phyloP scores from a whole-genome alignment of 2,329 filamentous ascomycete genomes.

The Cladosporium sp. region DNA sequence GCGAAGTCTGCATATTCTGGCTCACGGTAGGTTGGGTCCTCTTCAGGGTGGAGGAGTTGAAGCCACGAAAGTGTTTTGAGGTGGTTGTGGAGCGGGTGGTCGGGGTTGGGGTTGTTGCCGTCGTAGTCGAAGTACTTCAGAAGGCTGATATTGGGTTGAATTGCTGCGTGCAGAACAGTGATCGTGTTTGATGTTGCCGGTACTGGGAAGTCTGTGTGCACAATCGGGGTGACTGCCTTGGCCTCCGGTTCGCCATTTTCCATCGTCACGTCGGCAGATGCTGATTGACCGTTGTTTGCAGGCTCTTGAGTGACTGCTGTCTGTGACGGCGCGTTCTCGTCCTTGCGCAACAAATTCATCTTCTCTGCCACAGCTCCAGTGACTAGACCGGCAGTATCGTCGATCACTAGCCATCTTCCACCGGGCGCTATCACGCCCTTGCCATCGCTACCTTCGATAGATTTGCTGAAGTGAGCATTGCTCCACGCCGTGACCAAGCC shows the following conservation, averaged over 20 bases:
- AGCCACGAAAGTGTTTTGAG: constrained; percentile 89
- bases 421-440: constrained; percentile 43
- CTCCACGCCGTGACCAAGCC: constrained; percentile 84
- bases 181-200: constrained; percentile 73
- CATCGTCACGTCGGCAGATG: constrained; percentile 10
- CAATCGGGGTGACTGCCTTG: not conserved
- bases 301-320: constrained; percentile 4
- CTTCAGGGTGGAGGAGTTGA: constrained; percentile 76
- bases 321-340: constrained; percentile 25
- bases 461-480: constrained; percentile 75
- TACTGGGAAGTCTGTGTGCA: constrained; percentile 55
- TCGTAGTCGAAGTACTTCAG: constrained; percentile 91
- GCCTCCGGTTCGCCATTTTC: constrained; percentile 10
- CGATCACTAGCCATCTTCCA: constrained; percentile 77
- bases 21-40: constrained; percentile 74
- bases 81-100: constrained; percentile 78
- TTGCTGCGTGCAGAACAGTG: constrained; percentile 77
- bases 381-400: constrained; percentile 82
- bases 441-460: constrained; percentile 20
- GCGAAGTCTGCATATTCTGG: constrained; percentile 62
- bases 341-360: constrained; percentile 71
- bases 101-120: constrained; percentile 59
- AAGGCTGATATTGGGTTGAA: constrained; percentile 83
- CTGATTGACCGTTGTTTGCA: constrained; percentile 39
- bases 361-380: constrained; percentile 84